phyloP scores from a whole-genome alignment of 345 rosid genomes.

The Moringa oleifera region DNA sequence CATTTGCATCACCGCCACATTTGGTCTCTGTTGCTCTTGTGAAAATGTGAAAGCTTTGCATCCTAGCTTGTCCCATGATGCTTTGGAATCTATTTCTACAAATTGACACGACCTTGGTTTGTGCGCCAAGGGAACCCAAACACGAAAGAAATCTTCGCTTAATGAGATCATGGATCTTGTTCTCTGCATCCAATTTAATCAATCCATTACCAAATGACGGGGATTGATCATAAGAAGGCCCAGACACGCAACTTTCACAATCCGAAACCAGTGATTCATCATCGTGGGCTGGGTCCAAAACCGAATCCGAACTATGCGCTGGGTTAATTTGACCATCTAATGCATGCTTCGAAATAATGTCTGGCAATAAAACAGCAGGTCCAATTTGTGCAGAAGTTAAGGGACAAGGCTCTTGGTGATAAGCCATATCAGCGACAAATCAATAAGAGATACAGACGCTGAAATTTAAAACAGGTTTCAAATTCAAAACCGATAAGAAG shows the following conservation, averaged over 20 bases:
- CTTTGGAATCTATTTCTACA: slow-evolving; percentile 34
- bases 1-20: slow-evolving; percentile 41
- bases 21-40: slow-evolving; percentile 44
- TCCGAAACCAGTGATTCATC: slow-evolving; percentile 43
- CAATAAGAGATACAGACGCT: background rate
- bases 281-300: slow-evolving; percentile 17
- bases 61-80: slow-evolving; percentile 39
- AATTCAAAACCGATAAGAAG: no score
- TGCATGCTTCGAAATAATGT: background rate
- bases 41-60: slow-evolving; percentile 50
- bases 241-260: slow-evolving; percentile 46
- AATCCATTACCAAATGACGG: slow-evolving; percentile 20
- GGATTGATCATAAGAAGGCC: background rate
- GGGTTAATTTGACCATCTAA: background rate
- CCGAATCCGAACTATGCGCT: slow-evolving; percentile 1
- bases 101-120: slow-evolving; percentile 35
- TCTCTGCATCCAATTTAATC: slow-evolving; percentile 40
- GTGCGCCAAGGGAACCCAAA: slow-evolving; percentile 33
- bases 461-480: no score
- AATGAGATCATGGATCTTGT: slow-evolving; percentile 40
- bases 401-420: background rate
- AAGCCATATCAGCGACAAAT: background rate
- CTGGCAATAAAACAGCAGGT: background rate
- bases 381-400: no score
- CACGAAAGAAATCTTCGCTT: slow-evolving; percentile 32